Conservation (phyloP, 2,329 filamentous ascomycete species). For the Paecilomyces formosus region DNA sequence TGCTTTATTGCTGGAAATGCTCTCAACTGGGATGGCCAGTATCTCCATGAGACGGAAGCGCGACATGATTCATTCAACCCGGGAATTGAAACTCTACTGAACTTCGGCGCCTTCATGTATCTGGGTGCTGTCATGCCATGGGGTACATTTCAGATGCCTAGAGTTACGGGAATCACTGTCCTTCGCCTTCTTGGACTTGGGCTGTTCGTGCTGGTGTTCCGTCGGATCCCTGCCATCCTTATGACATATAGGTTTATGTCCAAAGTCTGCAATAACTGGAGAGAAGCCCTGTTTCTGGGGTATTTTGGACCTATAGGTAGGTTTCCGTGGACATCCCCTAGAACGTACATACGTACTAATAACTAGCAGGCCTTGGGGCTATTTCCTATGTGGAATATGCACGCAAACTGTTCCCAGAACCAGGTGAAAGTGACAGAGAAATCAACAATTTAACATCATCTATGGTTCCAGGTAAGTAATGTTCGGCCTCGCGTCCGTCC, state of each 20-base stretch:
- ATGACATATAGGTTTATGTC: slow-evolving; percentile 51
- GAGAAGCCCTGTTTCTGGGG: slow-evolving; percentile 55
- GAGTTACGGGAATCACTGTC: slow-evolving; percentile 47
- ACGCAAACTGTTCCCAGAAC: slow-evolving; percentile 35
- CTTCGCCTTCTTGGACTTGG: slow-evolving; percentile 46
- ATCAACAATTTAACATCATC: slow-evolving; percentile 34
- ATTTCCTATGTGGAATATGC: slow-evolving; percentile 42
- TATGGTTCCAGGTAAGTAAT: slow-evolving; percentile 29
- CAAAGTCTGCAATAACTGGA: slow-evolving; percentile 43
- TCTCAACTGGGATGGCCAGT: slow-evolving; percentile 57
- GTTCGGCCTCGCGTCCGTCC: background rate
- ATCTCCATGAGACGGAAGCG: slow-evolving; percentile 47
- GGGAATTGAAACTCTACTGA: slow-evolving; percentile 51
- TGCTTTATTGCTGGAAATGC: slow-evolving; percentile 54
- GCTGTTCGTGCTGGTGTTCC: slow-evolving; percentile 46
- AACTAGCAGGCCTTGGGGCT: slow-evolving; percentile 32
- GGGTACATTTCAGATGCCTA: slow-evolving; percentile 46
- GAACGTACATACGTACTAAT: background rate
- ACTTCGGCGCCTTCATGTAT: slow-evolving; percentile 56
- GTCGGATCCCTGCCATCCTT: slow-evolving; percentile 51
- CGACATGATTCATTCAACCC: slow-evolving; percentile 56
- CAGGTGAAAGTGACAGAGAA: slow-evolving; percentile 30
- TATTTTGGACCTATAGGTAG: slow-evolving; percentile 43
- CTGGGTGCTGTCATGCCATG: slow-evolving; percentile 51
- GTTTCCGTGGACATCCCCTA: background rate